phyloP scores from a whole-genome alignment of 192 early-diverging fungal species.

The Backusella circina region DNA sequence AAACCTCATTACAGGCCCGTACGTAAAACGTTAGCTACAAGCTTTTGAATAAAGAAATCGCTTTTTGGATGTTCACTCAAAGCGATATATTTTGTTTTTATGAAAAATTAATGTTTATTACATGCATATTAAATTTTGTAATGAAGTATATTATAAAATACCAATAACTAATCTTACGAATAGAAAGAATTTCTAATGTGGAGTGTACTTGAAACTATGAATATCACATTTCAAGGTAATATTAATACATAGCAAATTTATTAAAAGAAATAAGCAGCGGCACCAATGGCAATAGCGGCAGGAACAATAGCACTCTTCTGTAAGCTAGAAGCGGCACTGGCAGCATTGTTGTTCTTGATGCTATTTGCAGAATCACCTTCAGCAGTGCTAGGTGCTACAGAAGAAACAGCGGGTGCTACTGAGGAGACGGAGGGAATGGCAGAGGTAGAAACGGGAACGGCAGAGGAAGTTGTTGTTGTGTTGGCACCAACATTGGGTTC shows the following conservation, averaged over 20 bases:
- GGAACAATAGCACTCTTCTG: background rate
- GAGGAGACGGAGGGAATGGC: background rate
- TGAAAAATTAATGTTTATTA: background rate
- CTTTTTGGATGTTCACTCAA: background rate
- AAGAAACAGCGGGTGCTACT: slow-evolving; percentile 4
- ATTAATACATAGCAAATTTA: background rate
- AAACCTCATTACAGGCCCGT: no score
- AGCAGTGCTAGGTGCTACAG: background rate
- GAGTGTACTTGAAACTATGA: slow-evolving; percentile 1
- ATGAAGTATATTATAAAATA: background rate
- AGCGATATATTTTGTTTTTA: background rate
- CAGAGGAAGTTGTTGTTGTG: background rate
- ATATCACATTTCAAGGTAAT: background rate
- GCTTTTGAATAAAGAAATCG: no score
- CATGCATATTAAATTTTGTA: background rate
- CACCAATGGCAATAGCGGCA: background rate
- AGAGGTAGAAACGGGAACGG: background rate
- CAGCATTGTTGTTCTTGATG: background rate
- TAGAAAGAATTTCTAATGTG: background rate
- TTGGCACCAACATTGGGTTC: slow-evolving; percentile 15
- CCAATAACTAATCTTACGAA: background rate
- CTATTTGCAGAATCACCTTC: background rate
- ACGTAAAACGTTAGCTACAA: no score
- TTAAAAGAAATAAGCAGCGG: background rate
- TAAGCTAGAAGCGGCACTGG: background rate